Base-by-base conservation (phyloP, 371 early-diverging fungal genomes). In the Apophysomyces variabilis region DNA sequence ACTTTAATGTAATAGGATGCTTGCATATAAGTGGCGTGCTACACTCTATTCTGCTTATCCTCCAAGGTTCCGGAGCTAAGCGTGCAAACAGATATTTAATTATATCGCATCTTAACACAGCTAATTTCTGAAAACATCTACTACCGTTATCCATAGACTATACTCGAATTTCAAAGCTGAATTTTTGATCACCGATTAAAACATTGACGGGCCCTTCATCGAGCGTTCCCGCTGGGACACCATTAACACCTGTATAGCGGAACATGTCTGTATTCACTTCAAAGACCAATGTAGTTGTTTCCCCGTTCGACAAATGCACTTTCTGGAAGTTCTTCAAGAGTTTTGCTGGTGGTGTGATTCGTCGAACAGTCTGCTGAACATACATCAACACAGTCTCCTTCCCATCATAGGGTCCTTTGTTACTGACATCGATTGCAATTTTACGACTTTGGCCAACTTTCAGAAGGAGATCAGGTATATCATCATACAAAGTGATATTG, bases 311-410 rank as follows among this genome's bases (percentile, higher is more conserved):
- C 8, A 89, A 67, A 13, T 66, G 36, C 7, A 86, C 62, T 72
- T 90, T 90, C 43, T 82, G 71, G 47, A 90, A 89, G 0, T 78
- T 78, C 61, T 82, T 80, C 11, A 87, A 68, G 32, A 82, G 62
- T 44, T 77, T 75, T 26, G 68, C 70, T 32, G 73, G 74, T 18
- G 80, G 80, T 3, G 77, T 73, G 13, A 75, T 57, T 9, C 58
- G 60, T 13, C 90, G 82, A 61, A 77, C 81, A n/a, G 78, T 74
- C 47, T 90, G 88, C n/a, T 83, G 72, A 21, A 87, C 73, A 59
- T 78, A 89, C 78, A 90, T 82, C 41, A 88, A 76, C 5, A 89
- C 88, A 0, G 82, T 72, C 63, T 90, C 87, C 59, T 81, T 82
- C 63, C 84, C 87, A 11, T 79, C 73, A 12, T 62, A 54, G 5